These are phyloP conservation scores for Parafenestella ontariensis DNA, from an alignment of 2,329 filamentous ascomycete species.

Conservation along the genomic window DNA sequence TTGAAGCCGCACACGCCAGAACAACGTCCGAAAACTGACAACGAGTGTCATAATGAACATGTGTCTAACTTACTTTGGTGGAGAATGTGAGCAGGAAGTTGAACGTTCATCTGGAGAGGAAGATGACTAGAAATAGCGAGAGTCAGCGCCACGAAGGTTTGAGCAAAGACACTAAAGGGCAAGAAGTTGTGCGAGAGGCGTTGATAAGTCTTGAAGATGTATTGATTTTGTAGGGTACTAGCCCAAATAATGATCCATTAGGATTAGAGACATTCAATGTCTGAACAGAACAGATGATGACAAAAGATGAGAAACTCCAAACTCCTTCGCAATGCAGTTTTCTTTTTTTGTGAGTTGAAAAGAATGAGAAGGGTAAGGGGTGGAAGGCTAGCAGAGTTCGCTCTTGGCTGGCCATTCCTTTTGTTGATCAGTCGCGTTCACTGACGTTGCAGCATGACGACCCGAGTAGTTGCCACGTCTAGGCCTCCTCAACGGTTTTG, in stretches of 20 bases:
- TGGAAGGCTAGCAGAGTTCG: slow-evolving; percentile 19
- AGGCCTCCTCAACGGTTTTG: slow-evolving; percentile 45
- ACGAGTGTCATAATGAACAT: no score
- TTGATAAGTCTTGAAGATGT: background rate
- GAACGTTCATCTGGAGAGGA: no score
- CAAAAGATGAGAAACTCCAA: slow-evolving; percentile 18
- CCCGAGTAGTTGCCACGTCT: slow-evolving; percentile 1
- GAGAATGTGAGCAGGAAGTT: no score
- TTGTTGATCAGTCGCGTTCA: slow-evolving; percentile 2
- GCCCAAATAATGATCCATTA: slow-evolving; percentile 22
- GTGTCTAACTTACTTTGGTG: no score
- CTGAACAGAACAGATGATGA: slow-evolving; percentile 24
- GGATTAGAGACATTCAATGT: slow-evolving; percentile 48
- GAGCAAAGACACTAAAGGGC: background rate
- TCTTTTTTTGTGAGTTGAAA: slow-evolving; percentile 19
- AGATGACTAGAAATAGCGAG: background rate
- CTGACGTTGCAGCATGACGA: background rate
- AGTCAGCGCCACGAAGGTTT: no score
- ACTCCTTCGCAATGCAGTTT: slow-evolving; percentile 30
- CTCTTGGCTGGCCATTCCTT: slow-evolving; percentile 28
- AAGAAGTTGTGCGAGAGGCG: background rate
- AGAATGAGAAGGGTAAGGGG: background rate
- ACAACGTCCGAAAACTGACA: no score
- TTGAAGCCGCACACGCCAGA: no score
- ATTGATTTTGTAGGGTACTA: background rate